Base-by-base conservation (phyloP, 225 moss, liverwort and hornwort genomes). In the Anthoceros angustus region DNA sequence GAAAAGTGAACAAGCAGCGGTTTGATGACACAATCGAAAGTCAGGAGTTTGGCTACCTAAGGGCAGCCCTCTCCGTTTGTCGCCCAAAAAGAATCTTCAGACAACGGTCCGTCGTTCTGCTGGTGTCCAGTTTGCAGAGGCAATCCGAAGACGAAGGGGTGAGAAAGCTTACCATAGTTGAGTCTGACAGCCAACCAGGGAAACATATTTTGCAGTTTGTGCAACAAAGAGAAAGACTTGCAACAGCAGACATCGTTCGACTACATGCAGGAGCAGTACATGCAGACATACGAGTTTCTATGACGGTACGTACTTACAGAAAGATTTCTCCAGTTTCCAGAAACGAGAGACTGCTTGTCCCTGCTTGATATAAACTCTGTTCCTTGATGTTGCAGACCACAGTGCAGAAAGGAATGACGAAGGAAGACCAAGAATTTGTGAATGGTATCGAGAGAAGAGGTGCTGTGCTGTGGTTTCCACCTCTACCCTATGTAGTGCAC, bases 1-100 rank as follows among this genome's bases (percentile, higher is more conserved):
- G 43, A 55, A 18, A 63, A 2, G 41, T 75, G 42, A 18, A 0
- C 5, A 75, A 75, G 11, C 63, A 48, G 8, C 63, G 67, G 38
- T 75, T 75, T 64, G 62, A 70, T 43, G 75, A 75, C 42, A 48
- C 70, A n/a, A 70, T 75, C 20, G 23, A 67, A 5, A 48, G 67
- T 10, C 32, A 46, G 10, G 70, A 67, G 8, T 70, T 75, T 41
- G 63, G 26, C 66, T 48, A 67, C 9, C 63, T 75, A 55, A 66
- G 75, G 42, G 42, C 75, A 60, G 63, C 70, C 18, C 67, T 75
- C 26, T 46, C 63, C 63, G 62, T 75, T 2, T 71, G 71, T 43
- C 63, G 70, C 21, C 70, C 75, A 63, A 63, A 11, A 15, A 23
- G 0, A 25, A 66, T 67, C n/a, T 23, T 55, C 26, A 64, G 75